Conservation (phyloP, 2,329 filamentous ascomycete genomes). For the Aspergillus floridensis region DNA sequence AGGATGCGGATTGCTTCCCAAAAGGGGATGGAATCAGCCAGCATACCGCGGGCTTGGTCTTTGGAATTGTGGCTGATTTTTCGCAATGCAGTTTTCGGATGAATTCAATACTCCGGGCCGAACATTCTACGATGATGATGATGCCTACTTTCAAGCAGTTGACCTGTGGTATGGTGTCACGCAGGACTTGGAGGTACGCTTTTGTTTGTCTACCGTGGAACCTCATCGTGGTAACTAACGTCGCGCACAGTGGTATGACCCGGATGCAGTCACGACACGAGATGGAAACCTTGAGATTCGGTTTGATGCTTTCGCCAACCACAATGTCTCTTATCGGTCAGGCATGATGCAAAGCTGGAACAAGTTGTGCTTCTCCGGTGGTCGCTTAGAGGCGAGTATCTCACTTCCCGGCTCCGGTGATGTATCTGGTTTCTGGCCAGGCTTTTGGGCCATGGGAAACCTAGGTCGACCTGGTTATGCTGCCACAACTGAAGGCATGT, state of each 20-base stretch:
- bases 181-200: constrained; percentile 60
- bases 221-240: constrained; percentile 8
- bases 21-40: not conserved
- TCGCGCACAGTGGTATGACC: constrained; percentile 63
- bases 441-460: constrained; percentile 75
- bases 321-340: constrained; percentile 65
- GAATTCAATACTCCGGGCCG: constrained; percentile 67
- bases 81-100: constrained; percentile 58
- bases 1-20: constrained; percentile 18
- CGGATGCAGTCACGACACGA: constrained; percentile 62
- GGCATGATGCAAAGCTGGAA: constrained; percentile 77
- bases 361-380: constrained; percentile 69
- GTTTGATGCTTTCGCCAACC: constrained; percentile 64
- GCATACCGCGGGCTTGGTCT: not conserved
- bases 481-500: constrained; percentile 68
- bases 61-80: constrained; percentile 5
- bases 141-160: constrained; percentile 65
- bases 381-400: constrained; percentile 67
- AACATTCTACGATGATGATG: constrained; percentile 69
- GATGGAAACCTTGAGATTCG: constrained; percentile 62
- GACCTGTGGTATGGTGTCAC: constrained; percentile 73
- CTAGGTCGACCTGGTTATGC: constrained; percentile 67
- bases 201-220: no score
- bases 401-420: constrained; percentile 67
- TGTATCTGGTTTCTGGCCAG: constrained; percentile 69